These are phyloP conservation scores for Strobilomyces dryophilus DNA, from an alignment of 768 basidiomycete genomes.

Conservation along the genomic window DNA sequence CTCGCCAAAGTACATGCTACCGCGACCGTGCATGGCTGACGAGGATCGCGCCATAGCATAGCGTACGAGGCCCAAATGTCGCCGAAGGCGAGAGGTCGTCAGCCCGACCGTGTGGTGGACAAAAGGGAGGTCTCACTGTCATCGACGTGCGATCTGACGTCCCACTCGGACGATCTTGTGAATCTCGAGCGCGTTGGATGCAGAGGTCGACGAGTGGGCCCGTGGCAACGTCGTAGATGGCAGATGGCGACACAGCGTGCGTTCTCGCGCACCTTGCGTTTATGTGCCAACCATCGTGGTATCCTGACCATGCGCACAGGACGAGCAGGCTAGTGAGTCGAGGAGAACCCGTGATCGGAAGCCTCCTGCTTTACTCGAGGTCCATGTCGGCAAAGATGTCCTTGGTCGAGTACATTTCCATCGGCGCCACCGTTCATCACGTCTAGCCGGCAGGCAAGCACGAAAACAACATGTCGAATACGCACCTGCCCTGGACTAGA, in stretches of 20 bases:
- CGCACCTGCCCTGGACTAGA: too few species aligned
- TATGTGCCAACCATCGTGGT: background rate
- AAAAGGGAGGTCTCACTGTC: conserved; percentile 25
- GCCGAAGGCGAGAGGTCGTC: background rate
- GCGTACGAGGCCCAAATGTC: conserved; percentile 38
- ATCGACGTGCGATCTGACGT: conserved; percentile 51
- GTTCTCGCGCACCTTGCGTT: conserved; percentile 2
- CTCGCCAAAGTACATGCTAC: conserved; percentile 50
- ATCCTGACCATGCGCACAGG: too few species aligned
- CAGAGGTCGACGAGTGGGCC: conserved; percentile 41
- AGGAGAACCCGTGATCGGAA: too few species aligned
- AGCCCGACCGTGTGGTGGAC: background rate
- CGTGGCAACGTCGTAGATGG: conserved; percentile 53
- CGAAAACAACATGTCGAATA: too few species aligned
- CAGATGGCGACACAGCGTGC: conserved; percentile 48
- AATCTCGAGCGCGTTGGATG: conserved; percentile 47
- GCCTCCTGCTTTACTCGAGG: too few species aligned
- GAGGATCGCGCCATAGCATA: conserved; percentile 33
- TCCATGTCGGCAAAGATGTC: too few species aligned
- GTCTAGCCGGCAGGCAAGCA: too few species aligned
- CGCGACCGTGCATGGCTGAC: conserved; percentile 23
- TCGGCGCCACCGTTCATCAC: too few species aligned
- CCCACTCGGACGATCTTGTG: conserved; percentile 50
- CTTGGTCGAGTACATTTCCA: too few species aligned
- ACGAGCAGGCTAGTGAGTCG: too few species aligned